phyloP scores from a whole-genome alignment of 2,329 filamentous ascomycete genomes.

The Aureobasidium sp. region DNA sequence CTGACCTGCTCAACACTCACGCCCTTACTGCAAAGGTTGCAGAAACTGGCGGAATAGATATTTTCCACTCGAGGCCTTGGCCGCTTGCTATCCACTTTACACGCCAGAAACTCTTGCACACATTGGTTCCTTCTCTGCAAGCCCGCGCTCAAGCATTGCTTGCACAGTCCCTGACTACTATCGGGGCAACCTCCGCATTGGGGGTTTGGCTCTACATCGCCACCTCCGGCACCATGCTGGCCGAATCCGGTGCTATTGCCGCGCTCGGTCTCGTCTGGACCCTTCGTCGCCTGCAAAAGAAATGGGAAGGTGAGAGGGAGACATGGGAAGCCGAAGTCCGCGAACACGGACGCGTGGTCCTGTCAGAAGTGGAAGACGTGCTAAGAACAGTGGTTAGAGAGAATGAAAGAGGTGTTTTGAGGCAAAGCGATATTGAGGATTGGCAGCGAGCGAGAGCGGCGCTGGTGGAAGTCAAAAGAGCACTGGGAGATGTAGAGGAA shows the following conservation, averaged over 20 bases:
- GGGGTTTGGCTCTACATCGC: conserved; percentile 49
- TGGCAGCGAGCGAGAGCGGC: conserved; percentile 36
- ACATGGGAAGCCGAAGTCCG: conserved; percentile 45
- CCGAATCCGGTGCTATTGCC: conserved; percentile 52
- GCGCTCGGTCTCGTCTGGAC: conserved; percentile 51
- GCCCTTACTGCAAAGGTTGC: conserved; percentile 20
- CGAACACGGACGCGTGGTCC: conserved; percentile 49
- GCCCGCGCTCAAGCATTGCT: conserved; percentile 44
- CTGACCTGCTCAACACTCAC: conserved; percentile 22
- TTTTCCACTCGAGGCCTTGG: conserved; percentile 47
- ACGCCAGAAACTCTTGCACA: conserved; percentile 42
- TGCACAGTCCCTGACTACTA: conserved; percentile 65
- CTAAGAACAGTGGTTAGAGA: conserved; percentile 39
- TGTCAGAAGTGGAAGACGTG: conserved; percentile 45
- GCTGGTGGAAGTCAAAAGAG: conserved; percentile 38
- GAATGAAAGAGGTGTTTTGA: conserved; percentile 31
- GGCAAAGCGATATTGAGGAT: conserved; percentile 28
- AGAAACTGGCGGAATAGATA: conserved; percentile 22
- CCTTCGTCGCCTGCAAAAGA: conserved; percentile 48
- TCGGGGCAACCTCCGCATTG: conserved; percentile 47
- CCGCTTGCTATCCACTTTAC: conserved; percentile 65
- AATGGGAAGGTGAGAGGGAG: conserved; percentile 47
- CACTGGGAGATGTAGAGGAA: conserved; percentile 14
- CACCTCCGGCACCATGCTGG: conserved; percentile 41
- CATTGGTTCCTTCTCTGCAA: conserved; percentile 36